These are phyloP conservation scores for Nicotiana benthamiana DNA, from an alignment of 257 asterid genomes.

Conservation along the genomic window DNA sequence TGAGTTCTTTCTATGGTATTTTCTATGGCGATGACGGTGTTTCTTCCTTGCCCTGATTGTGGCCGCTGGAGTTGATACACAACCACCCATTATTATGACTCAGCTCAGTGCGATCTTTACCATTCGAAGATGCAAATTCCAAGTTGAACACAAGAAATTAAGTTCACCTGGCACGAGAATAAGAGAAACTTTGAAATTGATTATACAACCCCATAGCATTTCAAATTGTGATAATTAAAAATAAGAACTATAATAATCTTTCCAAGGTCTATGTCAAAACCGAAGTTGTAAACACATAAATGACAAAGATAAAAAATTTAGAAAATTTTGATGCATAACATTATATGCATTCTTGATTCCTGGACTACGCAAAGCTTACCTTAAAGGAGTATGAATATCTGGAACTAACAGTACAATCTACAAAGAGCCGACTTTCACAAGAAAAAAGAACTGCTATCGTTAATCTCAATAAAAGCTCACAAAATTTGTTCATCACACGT, in stretches of 20 bases:
- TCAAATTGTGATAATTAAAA: not conserved
- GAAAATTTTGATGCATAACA: not conserved
- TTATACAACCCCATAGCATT: not conserved
- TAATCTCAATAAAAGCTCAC: not conserved
- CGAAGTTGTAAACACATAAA: not conserved
- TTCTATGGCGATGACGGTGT: constrained; percentile 32
- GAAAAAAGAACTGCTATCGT: not conserved
- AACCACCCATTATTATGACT: constrained; percentile 60
- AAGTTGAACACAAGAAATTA: not conserved
- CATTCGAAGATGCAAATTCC: constrained; percentile 11
- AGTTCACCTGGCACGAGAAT: not conserved
- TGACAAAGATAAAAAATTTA: not conserved
- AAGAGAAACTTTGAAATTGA: not conserved
- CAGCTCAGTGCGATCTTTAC: constrained; percentile 15
- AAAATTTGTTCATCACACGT: not conserved
- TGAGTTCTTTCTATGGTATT: constrained; percentile 29
- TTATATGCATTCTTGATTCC: not conserved
- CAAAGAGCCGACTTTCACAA: not conserved
- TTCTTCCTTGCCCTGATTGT: constrained; percentile 31
- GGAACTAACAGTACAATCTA: not conserved
- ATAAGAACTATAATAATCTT: not conserved
- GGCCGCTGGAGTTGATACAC: constrained; percentile 54
- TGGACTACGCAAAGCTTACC: not conserved
- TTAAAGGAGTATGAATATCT: not conserved
- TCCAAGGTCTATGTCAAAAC: not conserved